These are phyloP conservation scores for Acer saccharum DNA, from an alignment of 345 rosid species.

Conservation along the genomic window DNA sequence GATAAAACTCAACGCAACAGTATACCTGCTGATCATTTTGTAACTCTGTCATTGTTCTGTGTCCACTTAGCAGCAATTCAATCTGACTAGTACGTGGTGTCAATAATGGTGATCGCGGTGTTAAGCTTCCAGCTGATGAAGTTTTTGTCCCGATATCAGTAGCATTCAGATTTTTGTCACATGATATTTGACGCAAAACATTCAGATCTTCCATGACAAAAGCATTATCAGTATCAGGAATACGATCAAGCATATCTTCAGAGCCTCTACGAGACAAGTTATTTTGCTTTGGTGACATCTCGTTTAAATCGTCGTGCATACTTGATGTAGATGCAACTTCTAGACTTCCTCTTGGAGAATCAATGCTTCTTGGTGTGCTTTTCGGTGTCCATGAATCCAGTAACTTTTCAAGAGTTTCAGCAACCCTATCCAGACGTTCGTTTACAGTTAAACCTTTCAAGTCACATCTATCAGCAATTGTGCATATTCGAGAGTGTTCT, in stretches of 20 bases:
- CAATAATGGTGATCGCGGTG: conserved; percentile 84
- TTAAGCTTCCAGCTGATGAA: conserved; percentile 79
- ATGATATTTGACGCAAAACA: conserved; percentile 45
- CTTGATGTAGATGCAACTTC: conserved; percentile 40
- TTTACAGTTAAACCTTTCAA: conserved; percentile 82
- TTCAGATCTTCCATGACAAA: conserved; percentile 53
- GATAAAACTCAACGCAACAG: conserved; percentile 8
- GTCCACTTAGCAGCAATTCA: conserved; percentile 73
- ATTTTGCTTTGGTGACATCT: conserved; percentile 39
- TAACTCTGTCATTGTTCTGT: conserved; percentile 73
- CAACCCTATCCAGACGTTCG: conserved; percentile 86
- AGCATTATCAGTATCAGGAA: conserved; percentile 56
- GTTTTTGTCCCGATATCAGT: conserved; percentile 49
- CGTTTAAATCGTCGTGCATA: conserved; percentile 50
- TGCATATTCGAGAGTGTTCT: conserved; percentile 94
- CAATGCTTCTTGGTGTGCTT: conserved; percentile 52
- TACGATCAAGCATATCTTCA: conserved; percentile 59
- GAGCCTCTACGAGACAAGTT: conserved; percentile 48
- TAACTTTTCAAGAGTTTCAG: conserved; percentile 83
- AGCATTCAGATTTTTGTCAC: conserved; percentile 36
- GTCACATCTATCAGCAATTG: conserved; percentile 96
- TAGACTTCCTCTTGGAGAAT: conserved; percentile 53
- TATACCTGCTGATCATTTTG: conserved; percentile 83
- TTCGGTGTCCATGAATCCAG: conserved; percentile 87
- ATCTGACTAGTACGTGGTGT: conserved; percentile 79